Conservation (phyloP, 345 rosid genomes). For the Eucalyptus regnans region DNA sequence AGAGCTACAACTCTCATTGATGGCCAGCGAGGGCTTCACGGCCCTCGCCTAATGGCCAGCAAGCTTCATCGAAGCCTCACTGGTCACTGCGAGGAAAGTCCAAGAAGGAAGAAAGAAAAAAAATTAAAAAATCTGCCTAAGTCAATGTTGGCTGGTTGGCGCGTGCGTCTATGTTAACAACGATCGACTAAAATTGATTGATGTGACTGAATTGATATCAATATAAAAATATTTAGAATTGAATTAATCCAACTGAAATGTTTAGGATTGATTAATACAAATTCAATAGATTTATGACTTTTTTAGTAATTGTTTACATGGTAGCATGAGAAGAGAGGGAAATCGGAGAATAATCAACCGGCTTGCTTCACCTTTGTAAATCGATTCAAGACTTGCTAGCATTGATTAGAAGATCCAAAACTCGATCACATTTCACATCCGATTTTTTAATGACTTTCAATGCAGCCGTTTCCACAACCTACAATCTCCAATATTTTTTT, state of each 20-base stretch:
- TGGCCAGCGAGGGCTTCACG: fast-evolving
- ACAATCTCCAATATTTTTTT: background rate
- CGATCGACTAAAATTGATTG: fast-evolving
- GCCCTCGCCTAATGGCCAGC: too few species aligned
- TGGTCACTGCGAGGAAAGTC: fast-evolving
- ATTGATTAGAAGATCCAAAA: background rate
- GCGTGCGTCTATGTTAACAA: fast-evolving
- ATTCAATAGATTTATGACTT: too few species aligned
- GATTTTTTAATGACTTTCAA: background rate
- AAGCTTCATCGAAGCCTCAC: fast-evolving
- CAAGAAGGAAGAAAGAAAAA: too few species aligned
- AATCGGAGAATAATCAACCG: background rate
- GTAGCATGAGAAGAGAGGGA: background rate
- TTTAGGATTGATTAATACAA: fast-evolving
- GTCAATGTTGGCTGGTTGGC: fast-evolving
- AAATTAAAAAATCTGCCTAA: too few species aligned
- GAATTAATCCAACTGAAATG: fast-evolving
- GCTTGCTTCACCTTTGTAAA: background rate
- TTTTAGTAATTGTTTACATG: background rate
- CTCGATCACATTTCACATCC: background rate
- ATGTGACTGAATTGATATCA: fast-evolving
- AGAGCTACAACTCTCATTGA: too few species aligned
- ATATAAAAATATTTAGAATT: fast-evolving
- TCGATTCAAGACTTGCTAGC: background rate
- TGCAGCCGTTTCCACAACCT: background rate